Evolutionary conservation across 2,329 filamentous ascomycete species (phyloP).

Genomic region (Neofusicoccum sp.): DNA sequence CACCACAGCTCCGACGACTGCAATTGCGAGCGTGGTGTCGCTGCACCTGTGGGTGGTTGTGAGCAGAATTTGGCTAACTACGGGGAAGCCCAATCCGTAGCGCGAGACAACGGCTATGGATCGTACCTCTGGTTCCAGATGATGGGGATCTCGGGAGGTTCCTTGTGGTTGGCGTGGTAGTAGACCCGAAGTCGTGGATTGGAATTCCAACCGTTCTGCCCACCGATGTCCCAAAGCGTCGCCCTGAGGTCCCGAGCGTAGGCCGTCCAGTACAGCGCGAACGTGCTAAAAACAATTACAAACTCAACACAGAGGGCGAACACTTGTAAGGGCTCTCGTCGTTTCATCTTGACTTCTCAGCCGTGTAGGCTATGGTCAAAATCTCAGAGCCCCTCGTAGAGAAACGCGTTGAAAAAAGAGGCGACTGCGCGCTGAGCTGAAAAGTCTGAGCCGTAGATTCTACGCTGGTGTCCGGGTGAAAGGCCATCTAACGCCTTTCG

Average conservation of each 20-base stretch:
- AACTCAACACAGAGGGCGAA: not conserved
- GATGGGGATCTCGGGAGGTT: constrained; percentile 21
- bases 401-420: no score
- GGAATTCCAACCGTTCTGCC: constrained; percentile 22
- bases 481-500: no score
- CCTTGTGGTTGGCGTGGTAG: constrained; percentile 24
- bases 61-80: not conserved
- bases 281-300: not conserved
- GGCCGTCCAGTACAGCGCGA: not conserved
- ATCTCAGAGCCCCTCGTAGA: no score
- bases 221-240: not conserved
- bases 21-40: not conserved
- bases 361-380: no score
- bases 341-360: no score
- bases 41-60: no score
- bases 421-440: no score
- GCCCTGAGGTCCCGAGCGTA: not conserved
- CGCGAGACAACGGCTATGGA: not conserved
- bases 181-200: constrained; percentile 24
- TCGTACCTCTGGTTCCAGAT: constrained; percentile 25
- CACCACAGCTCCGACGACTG: not conserved
- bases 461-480: no score
- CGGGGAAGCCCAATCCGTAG: no score
- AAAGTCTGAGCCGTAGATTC: no score
- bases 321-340: not conserved